Evolutionary conservation across 192 early-diverging fungal species (phyloP).

Genomic region (Martensiomyces pterosporus): DNA sequence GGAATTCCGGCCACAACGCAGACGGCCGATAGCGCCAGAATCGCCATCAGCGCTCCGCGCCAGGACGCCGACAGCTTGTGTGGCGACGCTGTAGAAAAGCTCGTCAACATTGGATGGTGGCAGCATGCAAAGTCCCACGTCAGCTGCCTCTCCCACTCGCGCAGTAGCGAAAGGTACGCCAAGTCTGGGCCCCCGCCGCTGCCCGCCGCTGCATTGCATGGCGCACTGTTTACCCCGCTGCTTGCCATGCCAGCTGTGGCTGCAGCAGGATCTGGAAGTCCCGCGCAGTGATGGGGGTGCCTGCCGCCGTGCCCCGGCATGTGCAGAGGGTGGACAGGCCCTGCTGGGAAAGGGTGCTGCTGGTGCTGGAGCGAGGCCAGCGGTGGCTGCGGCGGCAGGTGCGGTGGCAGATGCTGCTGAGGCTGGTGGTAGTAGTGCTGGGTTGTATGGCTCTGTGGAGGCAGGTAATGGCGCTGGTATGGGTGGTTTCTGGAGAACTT

Average conservation of each 20-base stretch:
- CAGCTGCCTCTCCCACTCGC: conserved; percentile 29
- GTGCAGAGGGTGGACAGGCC: too few species aligned
- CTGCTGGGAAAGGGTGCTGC: too few species aligned
- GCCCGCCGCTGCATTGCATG: conserved; percentile 2
- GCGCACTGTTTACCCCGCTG: conserved; percentile 3
- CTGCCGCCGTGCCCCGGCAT: too few species aligned
- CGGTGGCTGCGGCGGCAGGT: too few species aligned
- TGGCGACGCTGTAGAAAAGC: conserved; percentile 33
- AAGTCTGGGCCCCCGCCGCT: background rate
- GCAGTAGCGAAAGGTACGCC: conserved; percentile 10
- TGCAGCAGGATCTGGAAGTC: conserved; percentile 2
- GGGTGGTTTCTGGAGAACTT: too few species aligned
- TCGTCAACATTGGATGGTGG: conserved; percentile 35
- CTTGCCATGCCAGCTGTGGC: conserved; percentile 2
- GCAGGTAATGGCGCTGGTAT: too few species aligned
- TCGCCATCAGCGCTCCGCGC: conserved; percentile 30
- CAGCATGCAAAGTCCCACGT: conserved; percentile 44
- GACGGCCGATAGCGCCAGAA: conserved; percentile 11
- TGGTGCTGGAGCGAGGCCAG: too few species aligned
- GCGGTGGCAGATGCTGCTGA: too few species aligned
- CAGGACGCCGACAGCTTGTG: conserved; percentile 21
- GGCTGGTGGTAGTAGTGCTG: too few species aligned
- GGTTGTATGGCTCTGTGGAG: too few species aligned
- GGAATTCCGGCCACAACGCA: conserved; percentile 34
- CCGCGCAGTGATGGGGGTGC: too few species aligned